These are phyloP conservation scores for Eurotiales sp. DNA, from an alignment of 2,329 filamentous ascomycete genomes.

Conservation along the genomic window DNA sequence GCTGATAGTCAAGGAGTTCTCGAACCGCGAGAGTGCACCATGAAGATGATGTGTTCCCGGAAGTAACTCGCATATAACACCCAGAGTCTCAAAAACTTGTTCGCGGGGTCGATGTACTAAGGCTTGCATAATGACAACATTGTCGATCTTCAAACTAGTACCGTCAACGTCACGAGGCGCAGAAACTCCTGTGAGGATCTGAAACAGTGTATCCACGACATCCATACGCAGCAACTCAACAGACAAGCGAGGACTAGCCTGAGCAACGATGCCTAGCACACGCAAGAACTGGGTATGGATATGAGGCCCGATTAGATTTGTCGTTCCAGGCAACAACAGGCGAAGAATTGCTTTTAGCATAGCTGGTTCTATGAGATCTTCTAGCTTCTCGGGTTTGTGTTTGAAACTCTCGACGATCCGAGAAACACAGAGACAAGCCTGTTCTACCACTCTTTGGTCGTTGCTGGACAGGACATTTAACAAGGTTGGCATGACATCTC, in stretches of 20 bases:
- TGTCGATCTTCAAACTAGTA: conserved; percentile 69
- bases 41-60: conserved; percentile 63
- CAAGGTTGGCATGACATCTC: conserved; percentile 94
- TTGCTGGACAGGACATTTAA: conserved; percentile 85
- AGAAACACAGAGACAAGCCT: conserved; percentile 91
- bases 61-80: conserved; percentile 92
- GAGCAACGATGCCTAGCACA: conserved; percentile 83
- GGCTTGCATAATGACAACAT: conserved; percentile 97
- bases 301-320: conserved; percentile 87
- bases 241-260: conserved; percentile 80
- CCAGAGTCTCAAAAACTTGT: conserved; percentile 94
- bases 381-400: conserved; percentile 78
- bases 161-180: conserved; percentile 68
- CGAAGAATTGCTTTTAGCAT: conserved; percentile 80
- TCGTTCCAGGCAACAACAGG: conserved; percentile 86
- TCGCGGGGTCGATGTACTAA: conserved; percentile 92
- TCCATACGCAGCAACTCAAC: conserved; percentile 93
- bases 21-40: conserved; percentile 45
- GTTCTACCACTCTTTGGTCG: conserved; percentile 94
- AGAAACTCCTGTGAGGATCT: conserved; percentile 93
- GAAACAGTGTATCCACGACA: conserved; percentile 94
- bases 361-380: conserved; percentile 86
- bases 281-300: conserved; percentile 96
- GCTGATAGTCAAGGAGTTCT: conserved; percentile 40
- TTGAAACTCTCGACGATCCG: conserved; percentile 97